Conservation (phyloP, 2,329 filamentous ascomycete genomes). For the Colletotrichum sp. region DNA sequence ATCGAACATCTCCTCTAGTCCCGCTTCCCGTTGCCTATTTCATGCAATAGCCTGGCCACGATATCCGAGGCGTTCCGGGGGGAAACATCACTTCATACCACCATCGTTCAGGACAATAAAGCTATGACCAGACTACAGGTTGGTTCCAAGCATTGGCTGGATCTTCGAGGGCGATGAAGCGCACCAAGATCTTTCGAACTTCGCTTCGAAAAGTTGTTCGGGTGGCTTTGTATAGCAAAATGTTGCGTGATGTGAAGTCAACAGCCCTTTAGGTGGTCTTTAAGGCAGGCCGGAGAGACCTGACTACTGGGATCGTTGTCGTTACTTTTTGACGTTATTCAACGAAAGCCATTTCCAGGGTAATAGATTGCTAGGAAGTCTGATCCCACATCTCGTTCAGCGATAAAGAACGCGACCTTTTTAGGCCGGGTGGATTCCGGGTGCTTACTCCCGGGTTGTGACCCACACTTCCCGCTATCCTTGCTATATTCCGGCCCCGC, state of each 20-base stretch:
- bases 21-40: accelerated
- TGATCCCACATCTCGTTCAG: not conserved
- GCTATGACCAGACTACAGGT: not conserved
- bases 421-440: not conserved
- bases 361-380: not conserved
- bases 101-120: not conserved
- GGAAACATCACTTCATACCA: not conserved
- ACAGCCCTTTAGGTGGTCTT: not conserved
- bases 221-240: not conserved
- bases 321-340: not conserved
- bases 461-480: not conserved
- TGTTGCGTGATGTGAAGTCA: not conserved
- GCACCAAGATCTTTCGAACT: accelerated
- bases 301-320: not conserved
- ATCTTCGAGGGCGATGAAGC: not conserved
- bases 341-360: accelerated
- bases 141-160: not conserved
- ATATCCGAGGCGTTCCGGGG: not conserved
- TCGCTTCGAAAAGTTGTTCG: not conserved
- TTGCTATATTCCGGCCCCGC: not conserved
- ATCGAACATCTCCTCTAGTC: not conserved
- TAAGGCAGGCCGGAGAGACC: not conserved
- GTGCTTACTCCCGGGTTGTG: not conserved
- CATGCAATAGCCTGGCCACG: not conserved
- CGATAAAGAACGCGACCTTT: not conserved